phyloP scores from a whole-genome alignment of 176 grass and related monocot genomes.

The Puya raimondii region DNA sequence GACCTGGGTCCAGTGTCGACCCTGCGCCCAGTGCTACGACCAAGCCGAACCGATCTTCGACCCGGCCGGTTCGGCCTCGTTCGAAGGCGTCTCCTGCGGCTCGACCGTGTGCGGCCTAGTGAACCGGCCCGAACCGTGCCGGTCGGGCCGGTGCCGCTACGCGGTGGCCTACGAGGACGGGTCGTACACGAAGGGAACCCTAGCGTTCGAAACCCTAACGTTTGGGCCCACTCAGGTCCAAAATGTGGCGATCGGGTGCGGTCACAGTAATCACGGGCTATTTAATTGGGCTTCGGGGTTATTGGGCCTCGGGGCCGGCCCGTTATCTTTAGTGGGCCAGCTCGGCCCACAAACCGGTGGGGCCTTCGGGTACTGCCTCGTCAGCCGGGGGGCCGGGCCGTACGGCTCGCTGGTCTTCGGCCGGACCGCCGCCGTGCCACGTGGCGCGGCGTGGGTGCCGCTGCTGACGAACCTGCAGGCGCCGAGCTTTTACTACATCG shows the following conservation, averaged over 20 bases:
- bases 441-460: conserved; percentile 80
- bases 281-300: conserved; percentile 54
- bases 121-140: not conserved
- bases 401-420: conserved; percentile 62
- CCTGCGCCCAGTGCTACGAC: conserved; percentile 58
- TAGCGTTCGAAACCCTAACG: conserved; percentile 81
- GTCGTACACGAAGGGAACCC: conserved; percentile 60
- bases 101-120: conserved; percentile 45
- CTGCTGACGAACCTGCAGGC: conserved; percentile 52
- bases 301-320: conserved; percentile 79
- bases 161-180: conserved; percentile 69
- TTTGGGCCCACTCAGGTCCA: conserved; percentile 39
- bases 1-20: conserved; percentile 84
- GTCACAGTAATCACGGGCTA: conserved; percentile 72
- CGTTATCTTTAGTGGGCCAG: conserved; percentile 77
- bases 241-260: conserved; percentile 75
- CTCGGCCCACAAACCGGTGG: conserved; percentile 55
- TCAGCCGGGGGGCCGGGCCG: conserved; percentile 46
- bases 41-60: conserved; percentile 89
- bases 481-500: conserved; percentile 89
- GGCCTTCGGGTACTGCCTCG: conserved; percentile 90
- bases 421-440: conserved; percentile 53
- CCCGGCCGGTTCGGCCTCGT: conserved; percentile 56
- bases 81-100: conserved; percentile 42
- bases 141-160: conserved; percentile 33